Base-by-base conservation (phyloP, 768 basidiomycete genomes). In the Leucocoprinus birnbaumii region DNA sequence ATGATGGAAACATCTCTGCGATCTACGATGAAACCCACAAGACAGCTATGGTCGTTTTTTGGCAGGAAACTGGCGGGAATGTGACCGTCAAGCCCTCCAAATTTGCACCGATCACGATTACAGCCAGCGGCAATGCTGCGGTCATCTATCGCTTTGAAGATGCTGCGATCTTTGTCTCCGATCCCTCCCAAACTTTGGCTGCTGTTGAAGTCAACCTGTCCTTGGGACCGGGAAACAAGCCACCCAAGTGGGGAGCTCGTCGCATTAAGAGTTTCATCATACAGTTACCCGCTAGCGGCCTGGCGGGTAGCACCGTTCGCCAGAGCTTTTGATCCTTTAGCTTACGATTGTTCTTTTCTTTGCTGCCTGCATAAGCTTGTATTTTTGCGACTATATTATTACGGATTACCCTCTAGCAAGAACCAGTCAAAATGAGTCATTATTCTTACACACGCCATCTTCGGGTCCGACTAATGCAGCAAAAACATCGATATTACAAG, bases 151-250 rank as follows among this genome's bases (percentile, higher is more conserved):
- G 73, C 13, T 42, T 75, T 19, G 59, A 68, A 10, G 68, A 71
- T 1, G 72, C 78, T 34, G 70, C 69, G 21, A 58, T 89, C 27
- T 80, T 78, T 0, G 75, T 87, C 11, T 79, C 86, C 0, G 87
- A 89, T 64, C 87, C 87, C 3, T 84, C 84, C 1, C 87, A 89
- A 63, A 72, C 72, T 0, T 60, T 81, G 22, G 50, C 58, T 6
- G 58, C 63, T 2, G 63, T 79, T 0, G 63, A 68, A 24, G 58
- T 85, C 47, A 71, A 66, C 1, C 58, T 84, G 49, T 60, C 51
- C 11, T 53, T 73, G 9, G 64, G 65, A 5, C 41, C 58, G 16
- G 62, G 67, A 2, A 48, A 60, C 45, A 60, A 63, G 49, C 67
- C 68, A 24, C 59, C 63, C 14, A 59, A 59, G 25, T 71, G 66